Evolutionary conservation across 2,329 filamentous ascomycete species (phyloP), one percentile per base, ranked within the genome.

Genomic region (Verticillium zaregamsianum): DNA sequence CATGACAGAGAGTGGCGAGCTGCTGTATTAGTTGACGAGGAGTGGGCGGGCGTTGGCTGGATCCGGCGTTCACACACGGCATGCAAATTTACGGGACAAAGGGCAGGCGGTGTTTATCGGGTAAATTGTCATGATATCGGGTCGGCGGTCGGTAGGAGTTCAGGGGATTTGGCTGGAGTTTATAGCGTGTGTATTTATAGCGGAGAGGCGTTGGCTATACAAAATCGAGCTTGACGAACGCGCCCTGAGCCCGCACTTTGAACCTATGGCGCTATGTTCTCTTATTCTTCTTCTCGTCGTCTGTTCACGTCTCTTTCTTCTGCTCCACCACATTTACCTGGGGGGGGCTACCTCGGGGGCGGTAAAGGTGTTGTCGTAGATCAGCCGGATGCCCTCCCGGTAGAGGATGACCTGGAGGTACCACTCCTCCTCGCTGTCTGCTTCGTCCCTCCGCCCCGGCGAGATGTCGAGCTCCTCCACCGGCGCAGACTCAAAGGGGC

Each of bases 1-100:
- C 9, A 76, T 82, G 77, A 74, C 79, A 14, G 68, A 70, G 52
- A 74, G 67, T 2, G 79, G 78, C 1, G 75, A 77, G 64, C 58
- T 81, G 65, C 64, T 79, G 61, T 76, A 75, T 54, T 77, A 66
- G 45, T 40, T 14, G 33, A 11, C 8, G 11, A 17, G 37, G 15
- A 25, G 7, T 28, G 33, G 15, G 3, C 20, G 6, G 35, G 57
- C 25, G 33, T 25, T 28, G 28, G 28, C 20, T 58, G 23, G 55
- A n/a, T 28, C 56, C 14, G 56, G 33, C 6, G 15, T 40, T 15
- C 37, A n/a, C 15, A 40, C 37, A 9, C 3, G 37, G 37, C 15
- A n/a, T 40, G 15, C 15, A 15, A 39, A 23, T 49, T 23, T 49
- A 23, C 11, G 45, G 45, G 20, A 23, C n/a, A 49, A 12, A 3